Percentiles rank a stretch among this genome's conserved stretches.
phyloP scores from a whole-genome alignment of 1,284 basidiomycete species.

The Gomphus sp. region DNA sequence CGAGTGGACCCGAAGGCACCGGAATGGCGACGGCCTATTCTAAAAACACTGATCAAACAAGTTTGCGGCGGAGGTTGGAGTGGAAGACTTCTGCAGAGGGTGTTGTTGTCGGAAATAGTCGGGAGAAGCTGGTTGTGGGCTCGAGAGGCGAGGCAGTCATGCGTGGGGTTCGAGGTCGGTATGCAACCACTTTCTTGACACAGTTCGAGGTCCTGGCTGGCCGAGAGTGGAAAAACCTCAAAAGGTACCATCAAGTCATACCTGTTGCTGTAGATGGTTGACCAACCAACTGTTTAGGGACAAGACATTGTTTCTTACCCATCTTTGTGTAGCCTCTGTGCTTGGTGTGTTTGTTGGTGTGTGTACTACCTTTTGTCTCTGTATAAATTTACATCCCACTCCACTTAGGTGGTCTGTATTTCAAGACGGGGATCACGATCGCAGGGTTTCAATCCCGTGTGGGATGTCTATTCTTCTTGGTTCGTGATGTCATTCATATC shows the following conservation, averaged over 20 bases:
- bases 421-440: conserved; percentile 66
- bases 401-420: conserved; percentile 69
- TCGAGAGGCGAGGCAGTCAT: conserved; percentile 9
- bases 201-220: conserved; percentile 73
- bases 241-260: conserved; percentile 35
- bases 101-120: not conserved
- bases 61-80: not conserved
- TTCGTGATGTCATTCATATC: conserved; percentile 25
- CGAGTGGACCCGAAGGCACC: conserved; percentile 46
- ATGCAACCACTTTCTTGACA: conserved; percentile 73
- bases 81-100: not conserved
- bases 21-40: conserved; percentile 28
- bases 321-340: conserved; percentile 57
- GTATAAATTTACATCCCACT: not conserved
- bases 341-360: conserved; percentile 74
- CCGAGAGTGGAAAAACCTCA: conserved; percentile 76
- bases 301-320: conserved; percentile 72
- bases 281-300: conserved; percentile 39
- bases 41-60: not conserved
- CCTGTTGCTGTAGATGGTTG: not conserved
- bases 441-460: conserved; percentile 89
- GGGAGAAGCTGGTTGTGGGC: not conserved
- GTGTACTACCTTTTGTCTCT: conserved; percentile 13
- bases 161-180: conserved; percentile 19
- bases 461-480: conserved; percentile 87